These are phyloP conservation scores for Cercospora beticola DNA, from an alignment of 2,329 filamentous ascomycete genomes.

Conservation along the genomic window DNA sequence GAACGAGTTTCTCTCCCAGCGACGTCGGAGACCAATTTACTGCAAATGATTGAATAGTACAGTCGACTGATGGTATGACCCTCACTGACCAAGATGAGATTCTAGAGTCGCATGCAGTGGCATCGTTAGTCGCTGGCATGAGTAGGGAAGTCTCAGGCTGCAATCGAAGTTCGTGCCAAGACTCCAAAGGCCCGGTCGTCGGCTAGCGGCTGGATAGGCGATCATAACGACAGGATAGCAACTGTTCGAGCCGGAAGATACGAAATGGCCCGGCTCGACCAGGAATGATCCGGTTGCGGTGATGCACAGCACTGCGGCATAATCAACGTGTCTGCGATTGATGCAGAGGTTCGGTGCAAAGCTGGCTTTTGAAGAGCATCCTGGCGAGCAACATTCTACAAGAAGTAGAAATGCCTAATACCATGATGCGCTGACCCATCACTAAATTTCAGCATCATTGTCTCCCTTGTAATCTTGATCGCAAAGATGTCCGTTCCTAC, in stretches of 20 bases:
- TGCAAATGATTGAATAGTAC: not conserved
- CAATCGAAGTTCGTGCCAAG: not conserved
- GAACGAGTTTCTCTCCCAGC: not conserved
- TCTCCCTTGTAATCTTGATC: not conserved
- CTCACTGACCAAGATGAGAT: not conserved
- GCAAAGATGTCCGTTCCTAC: not conserved
- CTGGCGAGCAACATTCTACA: not conserved
- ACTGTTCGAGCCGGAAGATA: not conserved
- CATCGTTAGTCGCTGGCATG: not conserved
- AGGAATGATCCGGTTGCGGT: not conserved
- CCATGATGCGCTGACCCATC: not conserved
- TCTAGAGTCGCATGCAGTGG: not conserved
- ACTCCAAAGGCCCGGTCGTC: not conserved
- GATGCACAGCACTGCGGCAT: not conserved
- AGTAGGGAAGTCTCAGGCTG: not conserved
- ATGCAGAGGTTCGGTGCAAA: not conserved
- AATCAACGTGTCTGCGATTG: not conserved
- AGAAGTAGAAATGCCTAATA: not conserved
- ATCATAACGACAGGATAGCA: not conserved
- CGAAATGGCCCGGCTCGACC: not conserved
- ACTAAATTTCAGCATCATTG: not conserved
- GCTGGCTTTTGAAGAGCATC: not conserved
- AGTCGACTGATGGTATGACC: not conserved
- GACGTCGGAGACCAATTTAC: not conserved
- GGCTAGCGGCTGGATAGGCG: not conserved